Conservation (phyloP, 116 monocot genomes). For the Zostera marina region DNA sequence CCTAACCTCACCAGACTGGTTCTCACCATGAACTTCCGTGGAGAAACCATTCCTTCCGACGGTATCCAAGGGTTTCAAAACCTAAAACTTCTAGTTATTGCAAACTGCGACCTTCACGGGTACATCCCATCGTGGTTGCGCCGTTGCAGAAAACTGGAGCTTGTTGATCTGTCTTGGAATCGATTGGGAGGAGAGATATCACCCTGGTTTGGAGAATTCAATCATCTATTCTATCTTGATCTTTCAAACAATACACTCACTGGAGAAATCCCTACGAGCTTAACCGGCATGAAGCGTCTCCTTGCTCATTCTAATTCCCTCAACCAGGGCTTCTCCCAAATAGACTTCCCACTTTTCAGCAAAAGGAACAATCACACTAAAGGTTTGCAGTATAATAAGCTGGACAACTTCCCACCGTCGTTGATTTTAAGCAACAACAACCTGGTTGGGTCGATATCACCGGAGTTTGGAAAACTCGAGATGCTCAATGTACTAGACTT, state of each 20-base stretch:
- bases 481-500: slow-evolving; percentile 44
- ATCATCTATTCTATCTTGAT: slow-evolving; percentile 60
- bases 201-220: slow-evolving; percentile 40
- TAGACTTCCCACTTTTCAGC: slow-evolving; percentile 48
- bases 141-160: slow-evolving; percentile 32
- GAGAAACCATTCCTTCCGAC: slow-evolving; percentile 28
- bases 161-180: slow-evolving; percentile 86
- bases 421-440: slow-evolving; percentile 36
- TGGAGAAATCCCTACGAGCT: slow-evolving; percentile 46
- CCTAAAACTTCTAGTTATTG: slow-evolving; percentile 38
- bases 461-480: slow-evolving; percentile 45
- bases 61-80: slow-evolving; percentile 45
- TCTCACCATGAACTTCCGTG: slow-evolving; percentile 54
- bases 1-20: slow-evolving; percentile 42
- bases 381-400: slow-evolving; percentile 57
- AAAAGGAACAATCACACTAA: slow-evolving; percentile 28
- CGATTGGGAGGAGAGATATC: slow-evolving; percentile 43
- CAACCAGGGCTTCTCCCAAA: neutral
- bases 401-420: slow-evolving; percentile 59
- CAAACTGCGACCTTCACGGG: slow-evolving; percentile 47
- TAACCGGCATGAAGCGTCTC: slow-evolving; percentile 32
- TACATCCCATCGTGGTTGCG: slow-evolving; percentile 39
- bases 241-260: slow-evolving; percentile 66
- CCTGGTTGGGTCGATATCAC: slow-evolving; percentile 40
- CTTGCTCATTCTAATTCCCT: slow-evolving; percentile 13